These are phyloP conservation scores for Solanum sitiens DNA, from an alignment of 257 asterid species.

Conservation along the genomic window DNA sequence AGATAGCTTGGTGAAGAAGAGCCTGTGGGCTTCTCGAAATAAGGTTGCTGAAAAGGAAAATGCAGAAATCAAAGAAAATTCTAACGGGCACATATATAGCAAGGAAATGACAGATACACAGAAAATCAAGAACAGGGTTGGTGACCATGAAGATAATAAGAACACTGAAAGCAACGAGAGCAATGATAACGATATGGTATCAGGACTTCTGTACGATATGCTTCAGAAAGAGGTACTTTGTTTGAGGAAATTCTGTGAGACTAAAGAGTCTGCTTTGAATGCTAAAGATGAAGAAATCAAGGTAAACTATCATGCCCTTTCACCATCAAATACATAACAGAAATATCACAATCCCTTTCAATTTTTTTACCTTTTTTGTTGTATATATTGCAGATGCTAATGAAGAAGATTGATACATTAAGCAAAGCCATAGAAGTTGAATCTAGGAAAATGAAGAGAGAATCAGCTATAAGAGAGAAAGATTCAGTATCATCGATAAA, in stretches of 20 bases:
- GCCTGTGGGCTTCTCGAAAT: slow-evolving; percentile 54
- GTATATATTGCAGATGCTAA: slow-evolving; percentile 37
- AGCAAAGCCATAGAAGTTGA: slow-evolving; percentile 55
- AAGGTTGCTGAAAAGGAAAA: slow-evolving; percentile 62
- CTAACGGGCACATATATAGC: slow-evolving; percentile 9
- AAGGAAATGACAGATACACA: slow-evolving; percentile 12
- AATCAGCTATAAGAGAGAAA: slow-evolving; percentile 46
- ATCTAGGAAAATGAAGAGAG: slow-evolving; percentile 57
- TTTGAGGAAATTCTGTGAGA: slow-evolving; percentile 55
- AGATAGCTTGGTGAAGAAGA: background rate
- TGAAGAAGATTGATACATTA: slow-evolving; percentile 55
- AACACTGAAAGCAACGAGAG: background rate
- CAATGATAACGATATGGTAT: slow-evolving; percentile 45
- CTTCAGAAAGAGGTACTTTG: slow-evolving; percentile 81
- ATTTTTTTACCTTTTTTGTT: background rate
- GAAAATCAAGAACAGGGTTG: slow-evolving; percentile 8
- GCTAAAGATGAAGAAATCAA: slow-evolving; percentile 74
- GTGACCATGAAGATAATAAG: background rate
- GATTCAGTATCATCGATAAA: slow-evolving; percentile 21
- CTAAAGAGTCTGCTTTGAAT: slow-evolving; percentile 40
- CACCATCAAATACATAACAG: background rate
- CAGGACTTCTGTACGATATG: slow-evolving; percentile 71
- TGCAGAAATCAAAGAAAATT: slow-evolving; percentile 29
- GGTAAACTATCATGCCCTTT: slow-evolving; percentile 16
- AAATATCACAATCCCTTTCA: background rate